A percentile compares a stretch with the other conserved stretches of the same genome.
Conservation (phyloP, 176 grass and related monocot species). For the Oryza australiensis region DNA sequence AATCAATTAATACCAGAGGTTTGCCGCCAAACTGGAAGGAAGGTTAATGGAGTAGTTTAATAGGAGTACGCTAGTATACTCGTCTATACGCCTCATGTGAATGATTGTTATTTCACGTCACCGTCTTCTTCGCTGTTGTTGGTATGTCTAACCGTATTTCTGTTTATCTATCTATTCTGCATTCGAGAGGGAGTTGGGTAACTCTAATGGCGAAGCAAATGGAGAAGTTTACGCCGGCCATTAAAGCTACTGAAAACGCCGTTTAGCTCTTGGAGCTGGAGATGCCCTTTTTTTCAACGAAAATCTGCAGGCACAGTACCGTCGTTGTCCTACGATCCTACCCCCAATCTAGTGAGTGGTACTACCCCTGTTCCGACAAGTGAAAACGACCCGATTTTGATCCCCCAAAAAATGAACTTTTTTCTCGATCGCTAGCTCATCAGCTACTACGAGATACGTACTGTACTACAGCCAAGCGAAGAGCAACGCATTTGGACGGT, state of each 20-base stretch:
- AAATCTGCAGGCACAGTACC: background rate
- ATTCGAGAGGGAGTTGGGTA: conserved; percentile 6
- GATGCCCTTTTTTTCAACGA: background rate
- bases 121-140: background rate
- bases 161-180: background rate
- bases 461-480: background rate
- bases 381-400: background rate
- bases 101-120: background rate
- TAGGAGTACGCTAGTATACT: background rate
- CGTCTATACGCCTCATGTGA: background rate
- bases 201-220: conserved; percentile 9
- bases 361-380: background rate
- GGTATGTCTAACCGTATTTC: background rate
- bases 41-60: background rate
- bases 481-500: background rate
- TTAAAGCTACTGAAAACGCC: background rate
- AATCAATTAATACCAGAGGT: background rate
- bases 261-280: background rate
- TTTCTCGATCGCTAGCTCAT: too few species aligned
- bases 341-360: background rate
- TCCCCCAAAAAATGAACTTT: background rate
- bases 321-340: background rate
- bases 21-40: background rate
- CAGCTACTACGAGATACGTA: background rate
- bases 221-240: background rate